Evolutionary conservation across 495 filamentous ascomycete genomes (phyloP).

Genomic region (Aspergillus bridgeri): DNA sequence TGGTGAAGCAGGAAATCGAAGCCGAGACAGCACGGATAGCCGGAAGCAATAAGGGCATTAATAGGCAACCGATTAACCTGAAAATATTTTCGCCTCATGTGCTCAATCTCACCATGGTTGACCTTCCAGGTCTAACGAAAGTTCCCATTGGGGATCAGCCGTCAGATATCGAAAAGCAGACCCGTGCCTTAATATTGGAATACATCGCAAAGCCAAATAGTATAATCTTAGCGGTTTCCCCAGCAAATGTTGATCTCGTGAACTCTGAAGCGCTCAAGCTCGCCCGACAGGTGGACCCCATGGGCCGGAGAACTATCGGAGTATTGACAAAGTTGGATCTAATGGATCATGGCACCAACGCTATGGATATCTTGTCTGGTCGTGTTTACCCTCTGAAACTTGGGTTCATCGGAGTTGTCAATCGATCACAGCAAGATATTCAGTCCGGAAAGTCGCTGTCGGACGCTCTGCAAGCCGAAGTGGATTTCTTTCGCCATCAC

Average conservation of each 20-base stretch:
- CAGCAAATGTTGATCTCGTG: constrained; percentile 96
- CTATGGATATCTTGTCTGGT: constrained; percentile 92
- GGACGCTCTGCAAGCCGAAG: constrained; percentile 84
- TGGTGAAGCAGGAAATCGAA: constrained; percentile 96
- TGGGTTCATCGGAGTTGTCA: constrained; percentile 97
- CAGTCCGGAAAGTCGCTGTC: constrained; percentile 88
- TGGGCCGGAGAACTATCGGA: constrained; percentile 92
- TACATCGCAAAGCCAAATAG: constrained; percentile 99
- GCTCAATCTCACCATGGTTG: constrained; percentile 91
- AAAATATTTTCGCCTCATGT: constrained; percentile 99
- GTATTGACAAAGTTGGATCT: constrained; percentile 97
- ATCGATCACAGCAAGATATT: constrained; percentile 97
- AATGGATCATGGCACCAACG: constrained; percentile 99
- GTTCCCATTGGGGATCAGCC: constrained; percentile 98
- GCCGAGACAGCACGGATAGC: constrained; percentile 93
- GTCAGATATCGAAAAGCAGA: constrained; percentile 98
- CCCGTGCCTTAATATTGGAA: constrained; percentile 91
- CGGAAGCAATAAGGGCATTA: constrained; percentile 98
- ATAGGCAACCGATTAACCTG: constrained; percentile 92
- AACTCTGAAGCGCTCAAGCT: constrained; percentile 98
- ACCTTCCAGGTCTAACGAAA: constrained; percentile 94
- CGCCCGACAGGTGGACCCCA: constrained; percentile 92
- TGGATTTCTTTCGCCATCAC: constrained; percentile 95
- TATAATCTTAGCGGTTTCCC: constrained; percentile 94
- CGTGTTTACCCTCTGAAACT: constrained; percentile 96